Percentiles rank a stretch among this genome's conserved stretches.
Evolutionary conservation across 305 asterid genomes (phyloP).

Genomic region (Plantago coronopus): DNA sequence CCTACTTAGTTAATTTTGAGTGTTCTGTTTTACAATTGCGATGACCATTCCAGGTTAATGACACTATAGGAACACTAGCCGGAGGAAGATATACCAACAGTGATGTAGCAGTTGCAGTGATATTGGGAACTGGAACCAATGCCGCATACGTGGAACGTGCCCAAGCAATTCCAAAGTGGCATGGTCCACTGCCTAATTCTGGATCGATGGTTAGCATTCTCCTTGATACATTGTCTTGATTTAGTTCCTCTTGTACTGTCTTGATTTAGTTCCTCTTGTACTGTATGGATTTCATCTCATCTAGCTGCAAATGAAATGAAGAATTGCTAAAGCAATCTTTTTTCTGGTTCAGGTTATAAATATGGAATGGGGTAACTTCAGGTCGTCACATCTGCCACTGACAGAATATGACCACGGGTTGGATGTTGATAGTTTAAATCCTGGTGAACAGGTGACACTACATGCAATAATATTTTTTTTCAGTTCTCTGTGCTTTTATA

Average conservation of each 20-base stretch:
- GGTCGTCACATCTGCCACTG: slow-evolving; percentile 75
- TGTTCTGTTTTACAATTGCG: slow-evolving; percentile 11
- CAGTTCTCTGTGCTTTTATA: not conserved
- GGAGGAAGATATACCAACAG: slow-evolving; percentile 68
- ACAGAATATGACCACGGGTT: slow-evolving; percentile 65
- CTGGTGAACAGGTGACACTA: slow-evolving; percentile 62
- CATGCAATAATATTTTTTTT: not conserved
- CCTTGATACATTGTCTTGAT: not conserved
- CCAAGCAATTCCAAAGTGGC: slow-evolving; percentile 86
- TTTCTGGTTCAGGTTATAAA: slow-evolving; percentile 60
- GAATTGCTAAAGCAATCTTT: slow-evolving; percentile 13
- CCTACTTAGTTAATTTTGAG: not conserved
- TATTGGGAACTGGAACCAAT: slow-evolving; percentile 86
- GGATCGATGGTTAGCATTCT: slow-evolving; percentile 69
- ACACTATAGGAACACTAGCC: slow-evolving; percentile 83
- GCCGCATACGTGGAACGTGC: slow-evolving; percentile 91
- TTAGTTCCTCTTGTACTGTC: not conserved
- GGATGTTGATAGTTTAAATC: slow-evolving; percentile 73
- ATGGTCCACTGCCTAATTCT: slow-evolving; percentile 67
- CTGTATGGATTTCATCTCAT: not conserved
- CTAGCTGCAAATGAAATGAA: not conserved
- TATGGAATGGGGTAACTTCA: slow-evolving; percentile 95
- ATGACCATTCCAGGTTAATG: slow-evolving; percentile 57
- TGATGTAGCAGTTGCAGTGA: slow-evolving; percentile 64
- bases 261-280: not conserved